Conservation (phyloP, 2,329 filamentous ascomycete species). For the Ceratocystis lukuohia region DNA sequence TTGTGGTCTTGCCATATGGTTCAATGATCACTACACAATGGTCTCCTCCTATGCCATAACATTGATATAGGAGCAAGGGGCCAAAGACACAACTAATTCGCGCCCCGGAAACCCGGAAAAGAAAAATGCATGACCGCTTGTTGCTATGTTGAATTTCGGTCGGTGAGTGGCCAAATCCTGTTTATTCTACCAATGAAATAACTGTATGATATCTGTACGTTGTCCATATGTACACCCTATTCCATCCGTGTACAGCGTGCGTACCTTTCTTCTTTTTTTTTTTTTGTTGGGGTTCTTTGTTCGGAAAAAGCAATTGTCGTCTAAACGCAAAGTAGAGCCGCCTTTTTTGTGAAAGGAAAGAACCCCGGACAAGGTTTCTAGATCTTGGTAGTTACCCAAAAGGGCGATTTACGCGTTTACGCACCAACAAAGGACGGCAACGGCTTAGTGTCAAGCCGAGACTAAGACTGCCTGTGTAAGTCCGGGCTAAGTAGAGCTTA, state of each 20-base stretch:
- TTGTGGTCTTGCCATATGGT: no score
- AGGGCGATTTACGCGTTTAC: neutral
- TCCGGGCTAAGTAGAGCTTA: neutral
- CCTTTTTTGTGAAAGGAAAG: neutral
- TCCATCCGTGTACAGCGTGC: neutral
- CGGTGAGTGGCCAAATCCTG: no score
- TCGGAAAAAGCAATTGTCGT: neutral
- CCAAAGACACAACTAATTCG: no score
- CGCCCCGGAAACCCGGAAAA: no score
- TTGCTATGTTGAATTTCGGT: no score
- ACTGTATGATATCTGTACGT: no score
- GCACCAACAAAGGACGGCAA: neutral
- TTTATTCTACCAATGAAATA: no score
- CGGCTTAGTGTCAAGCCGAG: neutral
- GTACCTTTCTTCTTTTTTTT: neutral
- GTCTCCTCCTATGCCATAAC: no score
- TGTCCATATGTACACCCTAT: neutral
- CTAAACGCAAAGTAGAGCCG: neutral
- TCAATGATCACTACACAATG: no score
- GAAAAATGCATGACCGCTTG: no score
- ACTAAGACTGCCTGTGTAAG: neutral
- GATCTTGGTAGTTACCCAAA: neutral
- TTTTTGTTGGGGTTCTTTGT: constrained; percentile 2
- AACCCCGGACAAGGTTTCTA: neutral
- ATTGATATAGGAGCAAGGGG: no score